A percentile compares a stretch with the other conserved stretches of the same genome.
phyloP scores from a whole-genome alignment of 495 filamentous ascomycete genomes.

The Podospora pseudocomata region DNA sequence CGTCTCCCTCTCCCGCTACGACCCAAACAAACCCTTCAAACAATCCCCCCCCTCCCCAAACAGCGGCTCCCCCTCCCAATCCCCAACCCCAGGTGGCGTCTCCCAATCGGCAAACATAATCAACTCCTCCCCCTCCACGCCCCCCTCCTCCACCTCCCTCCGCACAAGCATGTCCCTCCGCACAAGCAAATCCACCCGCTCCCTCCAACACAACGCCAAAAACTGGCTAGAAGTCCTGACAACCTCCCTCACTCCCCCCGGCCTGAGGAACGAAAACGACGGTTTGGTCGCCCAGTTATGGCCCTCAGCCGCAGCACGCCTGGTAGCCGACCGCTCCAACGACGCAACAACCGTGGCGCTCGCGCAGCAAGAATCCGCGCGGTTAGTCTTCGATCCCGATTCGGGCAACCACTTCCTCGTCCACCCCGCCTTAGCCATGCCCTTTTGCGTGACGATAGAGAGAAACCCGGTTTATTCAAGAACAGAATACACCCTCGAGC shows the following conservation, averaged over 20 bases:
- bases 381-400: slow-evolving; percentile 65
- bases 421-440: slow-evolving; percentile 62
- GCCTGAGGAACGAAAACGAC: slow-evolving; percentile 57
- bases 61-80: slow-evolving; percentile 8
- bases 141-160: slow-evolving; percentile 29
- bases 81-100: neutral
- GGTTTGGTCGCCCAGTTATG: slow-evolving; percentile 72
- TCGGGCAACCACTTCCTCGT: slow-evolving; percentile 63
- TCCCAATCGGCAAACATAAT: neutral
- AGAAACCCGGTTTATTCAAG: slow-evolving; percentile 50
- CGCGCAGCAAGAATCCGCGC: slow-evolving; percentile 67
- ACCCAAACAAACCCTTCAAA: slow-evolving; percentile 50
- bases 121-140: slow-evolving; percentile 34
- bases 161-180: slow-evolving; percentile 14
- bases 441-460: slow-evolving; percentile 52
- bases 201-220: slow-evolving; percentile 18
- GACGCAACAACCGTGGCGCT: slow-evolving; percentile 57
- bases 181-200: neutral
- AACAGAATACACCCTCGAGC: slow-evolving; percentile 61
- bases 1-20: slow-evolving; percentile 50
- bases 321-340: slow-evolving; percentile 64
- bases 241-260: slow-evolving; percentile 57
- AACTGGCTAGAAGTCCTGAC: slow-evolving; percentile 54
- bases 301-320: slow-evolving; percentile 63
- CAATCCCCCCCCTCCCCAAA: slow-evolving; percentile 21